Evolutionary conservation across 1,284 basidiomycete genomes (phyloP).

Genomic region (Tilletia setariae): DNA sequence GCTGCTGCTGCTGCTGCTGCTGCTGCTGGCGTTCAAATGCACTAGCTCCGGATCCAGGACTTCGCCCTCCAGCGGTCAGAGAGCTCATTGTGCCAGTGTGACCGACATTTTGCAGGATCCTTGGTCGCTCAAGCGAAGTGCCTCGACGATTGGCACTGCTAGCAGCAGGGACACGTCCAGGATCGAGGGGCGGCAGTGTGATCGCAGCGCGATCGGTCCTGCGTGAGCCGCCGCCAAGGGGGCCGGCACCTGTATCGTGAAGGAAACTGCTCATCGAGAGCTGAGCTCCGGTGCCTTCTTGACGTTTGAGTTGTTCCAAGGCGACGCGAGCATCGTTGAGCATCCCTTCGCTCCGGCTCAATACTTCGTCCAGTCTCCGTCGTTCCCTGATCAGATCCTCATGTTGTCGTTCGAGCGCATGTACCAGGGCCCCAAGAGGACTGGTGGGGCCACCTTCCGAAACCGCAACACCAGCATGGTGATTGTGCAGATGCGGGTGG

Average conservation of each 20-base stretch:
- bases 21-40: background rate
- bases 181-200: background rate
- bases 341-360: slow-evolving; percentile 40
- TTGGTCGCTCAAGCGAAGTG: slow-evolving; percentile 1
- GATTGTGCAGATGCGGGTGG: slow-evolving; percentile 33
- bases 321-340: slow-evolving; percentile 17
- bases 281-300: too few relatives aligned
- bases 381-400: slow-evolving; percentile 44
- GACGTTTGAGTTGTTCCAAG: background rate
- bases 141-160: background rate
- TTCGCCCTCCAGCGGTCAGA: background rate
- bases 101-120: background rate
- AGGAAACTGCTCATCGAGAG: too few relatives aligned
- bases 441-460: background rate
- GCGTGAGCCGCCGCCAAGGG: background rate
- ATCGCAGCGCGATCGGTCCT: background rate
- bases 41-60: background rate
- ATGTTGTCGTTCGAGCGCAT: slow-evolving; percentile 34
- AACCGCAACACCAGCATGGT: slow-evolving; percentile 23
- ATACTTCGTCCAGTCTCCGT: slow-evolving; percentile 37
- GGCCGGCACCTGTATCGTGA: too few relatives aligned
- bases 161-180: background rate
- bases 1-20: background rate
- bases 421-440: background rate
- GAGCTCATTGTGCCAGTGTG: background rate